Percentiles rank a stretch among this genome's conserved stretches.
Evolutionary conservation across 768 basidiomycete species (phyloP).

Genomic region (Suillus alpinus): DNA sequence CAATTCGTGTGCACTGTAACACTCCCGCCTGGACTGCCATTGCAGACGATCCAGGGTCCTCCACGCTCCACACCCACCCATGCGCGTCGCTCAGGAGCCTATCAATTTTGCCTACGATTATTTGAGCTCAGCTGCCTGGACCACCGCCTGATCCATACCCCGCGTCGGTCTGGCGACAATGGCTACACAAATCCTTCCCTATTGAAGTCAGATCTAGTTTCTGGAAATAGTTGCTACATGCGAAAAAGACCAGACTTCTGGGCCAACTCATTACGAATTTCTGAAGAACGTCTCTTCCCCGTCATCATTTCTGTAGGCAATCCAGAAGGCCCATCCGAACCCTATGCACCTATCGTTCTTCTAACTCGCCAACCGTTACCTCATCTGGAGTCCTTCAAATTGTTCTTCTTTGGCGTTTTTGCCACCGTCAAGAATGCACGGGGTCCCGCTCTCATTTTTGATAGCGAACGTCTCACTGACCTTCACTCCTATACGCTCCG

Average conservation of each 20-base stretch:
- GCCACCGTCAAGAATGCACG: conserved; percentile 42
- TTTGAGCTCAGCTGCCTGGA: conserved; percentile 51
- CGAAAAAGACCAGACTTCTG: conserved; percentile 69
- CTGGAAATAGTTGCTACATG: conserved; percentile 53
- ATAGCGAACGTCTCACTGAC: conserved; percentile 42
- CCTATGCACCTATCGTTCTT: conserved; percentile 60
- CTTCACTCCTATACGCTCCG: conserved; percentile 65
- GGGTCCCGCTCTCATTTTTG: conserved; percentile 48
- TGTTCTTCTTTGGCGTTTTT: conserved; percentile 56
- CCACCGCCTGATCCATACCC: conserved; percentile 38
- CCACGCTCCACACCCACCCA: conserved; percentile 43
- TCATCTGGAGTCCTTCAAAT: conserved; percentile 46
- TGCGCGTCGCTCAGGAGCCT: conserved; percentile 61
- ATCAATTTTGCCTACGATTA: conserved; percentile 50
- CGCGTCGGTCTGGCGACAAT: conserved; percentile 5
- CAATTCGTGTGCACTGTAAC: conserved; percentile 48
- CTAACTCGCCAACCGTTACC: conserved; percentile 71
- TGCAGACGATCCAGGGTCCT: conserved; percentile 43
- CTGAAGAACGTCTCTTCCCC: conserved; percentile 22
- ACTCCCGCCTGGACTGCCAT: conserved; percentile 42
- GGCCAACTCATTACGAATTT: conserved; percentile 39
- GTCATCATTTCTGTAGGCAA: conserved; percentile 40
- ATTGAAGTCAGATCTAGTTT: conserved; percentile 21
- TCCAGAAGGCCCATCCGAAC: conserved; percentile 23
- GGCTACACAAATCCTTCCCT: neutral